Base-by-base conservation (phyloP, 1,284 basidiomycete species). In the Amylostereum areolatum region DNA sequence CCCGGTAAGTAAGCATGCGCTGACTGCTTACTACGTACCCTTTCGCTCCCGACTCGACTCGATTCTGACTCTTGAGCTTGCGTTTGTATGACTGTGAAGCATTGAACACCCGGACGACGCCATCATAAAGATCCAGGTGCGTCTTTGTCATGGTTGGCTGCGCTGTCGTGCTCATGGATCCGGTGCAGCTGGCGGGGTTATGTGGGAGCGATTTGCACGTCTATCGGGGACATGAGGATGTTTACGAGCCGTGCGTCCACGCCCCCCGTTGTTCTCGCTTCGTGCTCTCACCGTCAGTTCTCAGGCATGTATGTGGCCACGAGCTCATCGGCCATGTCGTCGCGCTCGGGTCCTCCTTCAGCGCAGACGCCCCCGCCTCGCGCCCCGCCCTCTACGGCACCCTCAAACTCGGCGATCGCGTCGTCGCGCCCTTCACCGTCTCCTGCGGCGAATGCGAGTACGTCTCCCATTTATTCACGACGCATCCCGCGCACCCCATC, bases 341-440 rank as follows among this genome's bases (percentile, higher is more conserved):
- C 31, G 77, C 80, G 24, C 75, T 91, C 3, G 91, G 92, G 10
- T 65, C 72, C 3, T 84, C 67, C 55, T 92, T 87, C 59, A 66
- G 66, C 5, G 45, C 66, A 1, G 62, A 64, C 28, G 48, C 51
- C 28, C 64, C 67, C 1, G 56, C 68, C 36, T 77, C 70, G 37
- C 71, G 87, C 43, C 84, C 87, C 1, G 61, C 62, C 18, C 66
- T 87, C 8, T 89, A 89, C 53, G 72, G 78, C 3, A 80, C 74
- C 8, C 78, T 94, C 56, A 81, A 80, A 52, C 63, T 88, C 2
- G 91, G 91, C 3, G 88, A 94, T 64, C 81, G 83, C 55, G 89
- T 95, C n/a, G 81, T 95, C 11, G 84, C 88, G 1, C 89, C 93
- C 0, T 96, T 95, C 66, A 91, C 89, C 0, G 75, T 82, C 24